Base-by-base conservation (phyloP, 2,329 filamentous ascomycete species). In the Ophiosphaerella narmari region DNA sequence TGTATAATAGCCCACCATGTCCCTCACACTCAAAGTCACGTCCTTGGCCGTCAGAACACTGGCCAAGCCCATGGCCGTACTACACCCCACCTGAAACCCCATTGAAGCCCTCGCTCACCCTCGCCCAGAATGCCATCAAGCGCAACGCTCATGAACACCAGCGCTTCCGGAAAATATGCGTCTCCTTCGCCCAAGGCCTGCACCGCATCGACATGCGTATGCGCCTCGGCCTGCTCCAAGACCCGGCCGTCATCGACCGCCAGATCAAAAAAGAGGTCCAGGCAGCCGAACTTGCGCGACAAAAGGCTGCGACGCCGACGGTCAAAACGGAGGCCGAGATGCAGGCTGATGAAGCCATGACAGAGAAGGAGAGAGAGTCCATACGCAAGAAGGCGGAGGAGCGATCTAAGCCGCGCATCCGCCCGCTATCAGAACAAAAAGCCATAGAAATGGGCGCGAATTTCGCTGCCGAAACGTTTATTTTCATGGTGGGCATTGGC, bases 381-480 rank as follows among this genome's bases (percentile, higher is more conserved):
- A 78, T 80, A 52, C 71, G 76, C 51, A 73, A 74, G 62, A 70
- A 75, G 41, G 52, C 64, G 35, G 59, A 76, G 64, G 67, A 68
- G 68, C 35, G 74, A 70, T 23, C 55, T 9, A 68, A 63, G 75
- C 82, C 82, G 5, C 79, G 80, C 31, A 87, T 88, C 48, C 76
- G 85, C 38, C 86, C 86, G 7, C 74, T 89, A 9, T 83, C 83
- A 2, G 86, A 89, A 66, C 79, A 82, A 11, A 86, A 87, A 61
- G 86, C 86, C 0, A 88, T 89, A 46, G 86, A 89, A 65, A 81
- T 82, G 33, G 86, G 86, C 3, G 86, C 86, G 3, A 88, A 86
- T 55, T 88, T 89, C 62, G 86, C 86, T 41, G 84, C 83, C 29
- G 86, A 89, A 63, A 74, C 82, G 0, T 89, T 89, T 64, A 77